A percentile compares a stretch with the other conserved stretches of the same genome.
phyloP scores from a whole-genome alignment of 176 grass and related monocot species.

The Microstegium vimineum region DNA sequence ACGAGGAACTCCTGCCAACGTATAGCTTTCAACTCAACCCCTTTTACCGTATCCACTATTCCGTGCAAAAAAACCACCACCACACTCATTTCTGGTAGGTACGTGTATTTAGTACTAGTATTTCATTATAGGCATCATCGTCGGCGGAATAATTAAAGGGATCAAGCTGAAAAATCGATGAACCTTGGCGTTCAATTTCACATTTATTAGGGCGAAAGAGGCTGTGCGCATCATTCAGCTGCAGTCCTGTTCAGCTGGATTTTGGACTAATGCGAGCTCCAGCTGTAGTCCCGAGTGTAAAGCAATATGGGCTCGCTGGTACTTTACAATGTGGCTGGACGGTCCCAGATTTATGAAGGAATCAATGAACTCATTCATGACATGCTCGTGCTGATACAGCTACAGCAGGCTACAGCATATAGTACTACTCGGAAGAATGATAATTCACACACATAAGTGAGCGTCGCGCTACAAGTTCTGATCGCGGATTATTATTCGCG shows the following conservation, averaged over 20 bases:
- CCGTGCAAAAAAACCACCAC: background rate
- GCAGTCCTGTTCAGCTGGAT: no score
- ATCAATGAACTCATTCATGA: slow-evolving; percentile 26
- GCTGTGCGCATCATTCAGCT: no score
- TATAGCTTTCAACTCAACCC: background rate
- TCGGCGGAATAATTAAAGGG: background rate
- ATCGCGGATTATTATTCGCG: background rate
- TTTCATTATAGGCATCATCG: background rate
- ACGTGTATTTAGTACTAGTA: background rate
- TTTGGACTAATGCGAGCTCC: background rate
- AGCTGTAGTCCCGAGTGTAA: background rate
- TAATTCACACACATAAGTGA: background rate
- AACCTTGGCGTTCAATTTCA: background rate
- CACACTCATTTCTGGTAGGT: background rate
- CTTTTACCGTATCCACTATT: background rate
- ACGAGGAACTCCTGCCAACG: background rate
- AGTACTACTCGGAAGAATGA: background rate
- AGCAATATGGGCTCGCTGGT: slow-evolving; percentile 4
- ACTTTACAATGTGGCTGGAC: slow-evolving; percentile 13
- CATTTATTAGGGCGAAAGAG: no score
- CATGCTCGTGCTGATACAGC: slow-evolving; percentile 7
- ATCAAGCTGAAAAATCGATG: background rate
- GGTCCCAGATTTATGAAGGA: background rate
- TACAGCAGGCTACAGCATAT: background rate
- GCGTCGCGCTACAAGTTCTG: background rate